Conservation (phyloP, 371 early-diverging fungal genomes). For the Rhizopus sp. region DNA sequence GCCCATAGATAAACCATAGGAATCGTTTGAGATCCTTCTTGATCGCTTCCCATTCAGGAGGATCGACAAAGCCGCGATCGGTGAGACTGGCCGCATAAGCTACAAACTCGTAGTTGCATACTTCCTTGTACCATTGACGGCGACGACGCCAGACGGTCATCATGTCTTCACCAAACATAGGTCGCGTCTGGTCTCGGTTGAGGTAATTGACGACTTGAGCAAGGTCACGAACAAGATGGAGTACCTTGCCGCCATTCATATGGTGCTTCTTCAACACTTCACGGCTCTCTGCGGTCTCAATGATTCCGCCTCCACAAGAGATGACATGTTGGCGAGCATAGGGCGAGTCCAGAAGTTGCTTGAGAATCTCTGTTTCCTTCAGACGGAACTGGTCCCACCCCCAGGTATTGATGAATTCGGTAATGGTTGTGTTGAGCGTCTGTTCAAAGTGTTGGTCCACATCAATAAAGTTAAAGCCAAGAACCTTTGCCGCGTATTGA, state of each 20-base stretch:
- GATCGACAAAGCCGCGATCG: slow-evolving; percentile 45
- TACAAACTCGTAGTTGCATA: slow-evolving; percentile 81
- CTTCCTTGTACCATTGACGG: slow-evolving; percentile 74
- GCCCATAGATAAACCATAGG: slow-evolving; percentile 62
- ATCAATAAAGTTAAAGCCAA: slow-evolving; percentile 82
- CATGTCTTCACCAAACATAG: slow-evolving; percentile 85
- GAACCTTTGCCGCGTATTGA: slow-evolving; percentile 63
- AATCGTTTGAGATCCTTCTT: slow-evolving; percentile 73
- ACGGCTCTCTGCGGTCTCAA: slow-evolving; percentile 83
- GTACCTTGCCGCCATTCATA: slow-evolving; percentile 63
- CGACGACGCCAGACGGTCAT: slow-evolving; percentile 81
- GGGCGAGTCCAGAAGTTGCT: slow-evolving; percentile 37
- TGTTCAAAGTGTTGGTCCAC: slow-evolving; percentile 85
- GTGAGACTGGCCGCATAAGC: slow-evolving; percentile 46
- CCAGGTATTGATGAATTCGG: slow-evolving; percentile 72
- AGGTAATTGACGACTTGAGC: slow-evolving; percentile 80
- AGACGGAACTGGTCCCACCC: slow-evolving; percentile 93
- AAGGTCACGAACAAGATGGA: slow-evolving; percentile 85
- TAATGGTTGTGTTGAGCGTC: slow-evolving; percentile 68
- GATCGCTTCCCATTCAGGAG: slow-evolving; percentile 64
- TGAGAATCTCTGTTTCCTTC: slow-evolving; percentile 72
- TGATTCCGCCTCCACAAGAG: slow-evolving; percentile 95
- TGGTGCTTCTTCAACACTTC: slow-evolving; percentile 58
- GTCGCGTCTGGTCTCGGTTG: slow-evolving; percentile 78
- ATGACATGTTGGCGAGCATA: slow-evolving; percentile 66